Conservation (phyloP, 148 eudicot genomes). For the Chenopodium formosanum region DNA sequence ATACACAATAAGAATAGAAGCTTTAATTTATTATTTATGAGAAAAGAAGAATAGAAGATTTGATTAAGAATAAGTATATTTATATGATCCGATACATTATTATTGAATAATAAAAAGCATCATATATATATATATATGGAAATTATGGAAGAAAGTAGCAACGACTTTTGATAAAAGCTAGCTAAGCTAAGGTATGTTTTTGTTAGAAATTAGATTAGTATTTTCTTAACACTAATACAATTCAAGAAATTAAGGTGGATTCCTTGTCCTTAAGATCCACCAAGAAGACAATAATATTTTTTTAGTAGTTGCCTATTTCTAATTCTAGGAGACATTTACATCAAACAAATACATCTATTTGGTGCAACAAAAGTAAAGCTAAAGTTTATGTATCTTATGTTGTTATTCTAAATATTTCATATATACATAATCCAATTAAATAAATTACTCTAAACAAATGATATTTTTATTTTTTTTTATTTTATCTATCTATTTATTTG, state of each 20-base stretch:
- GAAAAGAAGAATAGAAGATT: too few species aligned
- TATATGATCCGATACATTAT: neutral
- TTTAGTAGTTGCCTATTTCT: slow-evolving; percentile 9
- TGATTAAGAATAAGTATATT: too few species aligned
- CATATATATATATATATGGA: neutral
- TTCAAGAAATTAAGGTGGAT: neutral
- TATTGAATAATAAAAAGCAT: neutral
- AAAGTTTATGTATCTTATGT: neutral
- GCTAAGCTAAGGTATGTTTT: neutral
- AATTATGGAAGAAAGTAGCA: neutral
- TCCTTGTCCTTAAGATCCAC: slow-evolving; percentile 20
- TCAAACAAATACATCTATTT: neutral
- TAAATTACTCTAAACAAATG: too few species aligned
- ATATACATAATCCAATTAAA: neutral
- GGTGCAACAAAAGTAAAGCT: slow-evolving; percentile 19
- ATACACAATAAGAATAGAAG: too few species aligned
- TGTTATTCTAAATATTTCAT: neutral
- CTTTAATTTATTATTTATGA: too few species aligned
- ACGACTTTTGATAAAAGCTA: neutral
- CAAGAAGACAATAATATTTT: slow-evolving; percentile 4
- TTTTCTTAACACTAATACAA: neutral
- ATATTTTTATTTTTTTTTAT: too few species aligned
- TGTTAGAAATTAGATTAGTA: neutral
- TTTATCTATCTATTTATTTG: too few species aligned
- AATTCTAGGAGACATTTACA: slow-evolving; percentile 12